Evolutionary conservation across 225 moss, liverwort and hornwort genomes (phyloP), one percentile per base, ranked within the genome.

Genomic region (Thuidium tamariscinum): DNA sequence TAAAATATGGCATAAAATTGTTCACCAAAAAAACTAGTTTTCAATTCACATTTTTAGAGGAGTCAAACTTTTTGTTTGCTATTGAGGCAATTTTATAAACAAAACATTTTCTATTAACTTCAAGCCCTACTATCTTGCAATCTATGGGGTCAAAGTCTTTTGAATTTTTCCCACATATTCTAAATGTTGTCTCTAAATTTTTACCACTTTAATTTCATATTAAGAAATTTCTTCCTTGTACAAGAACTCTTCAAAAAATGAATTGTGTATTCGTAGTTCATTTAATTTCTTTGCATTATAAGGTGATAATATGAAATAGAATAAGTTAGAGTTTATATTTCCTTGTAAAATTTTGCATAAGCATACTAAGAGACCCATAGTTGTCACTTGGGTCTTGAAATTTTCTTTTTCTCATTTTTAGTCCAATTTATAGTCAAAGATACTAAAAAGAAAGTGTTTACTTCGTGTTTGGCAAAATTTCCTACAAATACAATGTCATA

Each of bases 21-120:
- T 21, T 0, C 1, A 0, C 3, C 8, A 65, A 19, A 10, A n/a
- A 62, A 0, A 34, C n/a, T 19, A 65, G 3, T 19, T n/a, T 3
- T 32, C 34, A 65, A 19, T n/a, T n/a, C 9, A 65, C 1, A n/a
- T 65, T 65, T 4, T n/a, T 10, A 64, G 9, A 64, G 17, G 17
- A 18, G 32, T 34, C 8, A 64, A 34, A 64, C 8, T 7, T n/a
- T n/a, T 9, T n/a, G 5, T 64, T 29, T 34, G 10, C n/a, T 64
- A 34, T 64, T 1, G 0, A 1, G 5, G 18, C 1, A 5, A 4
- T 32, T 64, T 23, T 18, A 23, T 22, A 4, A 52, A 52, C 44
- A 44, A 57, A 23, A 23, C 9, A 57, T 23, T 9, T 32, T 18
- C 30, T 34, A 19, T 2, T 10, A 19, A 65, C 11, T 20, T 36